A percentile compares a stretch with the other conserved stretches of the same genome.
Evolutionary conservation across 352 stramenopile species (phyloP).

Genomic region (Pythium dissimile): DNA sequence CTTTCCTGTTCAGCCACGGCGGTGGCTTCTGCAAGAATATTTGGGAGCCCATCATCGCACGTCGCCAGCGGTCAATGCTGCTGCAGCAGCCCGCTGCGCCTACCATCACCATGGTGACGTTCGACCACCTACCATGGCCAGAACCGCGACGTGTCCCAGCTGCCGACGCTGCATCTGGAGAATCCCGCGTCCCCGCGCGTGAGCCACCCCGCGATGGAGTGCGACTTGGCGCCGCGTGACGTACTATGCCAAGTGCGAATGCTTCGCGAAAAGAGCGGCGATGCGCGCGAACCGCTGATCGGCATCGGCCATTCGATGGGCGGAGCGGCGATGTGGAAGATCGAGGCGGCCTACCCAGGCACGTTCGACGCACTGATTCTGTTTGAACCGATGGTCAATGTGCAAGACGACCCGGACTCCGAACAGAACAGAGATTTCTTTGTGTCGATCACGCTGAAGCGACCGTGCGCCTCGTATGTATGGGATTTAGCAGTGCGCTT

Average conservation of each 20-base stretch:
- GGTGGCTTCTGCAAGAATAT: constrained; percentile 42
- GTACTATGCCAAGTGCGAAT: constrained; percentile 4
- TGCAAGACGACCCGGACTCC: not conserved
- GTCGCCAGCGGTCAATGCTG: constrained; percentile 28
- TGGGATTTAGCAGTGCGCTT: too few species aligned
- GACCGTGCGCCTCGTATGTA: not conserved
- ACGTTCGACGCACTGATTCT: constrained; percentile 42
- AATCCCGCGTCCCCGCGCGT: constrained; percentile 22
- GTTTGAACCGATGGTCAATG: constrained; percentile 43
- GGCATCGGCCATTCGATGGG: constrained; percentile 54
- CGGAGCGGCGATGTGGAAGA: constrained; percentile 27
- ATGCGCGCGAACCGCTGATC: constrained; percentile 26
- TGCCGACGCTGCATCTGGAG: constrained; percentile 22
- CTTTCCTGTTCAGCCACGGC: constrained; percentile 48
- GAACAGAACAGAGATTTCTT: not conserved
- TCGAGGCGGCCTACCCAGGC: constrained; percentile 26
- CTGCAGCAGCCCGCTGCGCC: constrained; percentile 19
- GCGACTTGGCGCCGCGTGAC: constrained; percentile 14
- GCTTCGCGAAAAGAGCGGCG: constrained; percentile 4
- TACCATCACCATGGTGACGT: constrained; percentile 10
- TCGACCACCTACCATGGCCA: constrained; percentile 44
- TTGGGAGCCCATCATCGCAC: constrained; percentile 44
- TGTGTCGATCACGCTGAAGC: constrained; percentile 14
- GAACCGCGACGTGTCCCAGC: constrained; percentile 32
- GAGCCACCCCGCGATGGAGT: constrained; percentile 34